phyloP scores from a whole-genome alignment of 164 flowering plant genomes.

The Paratinospora sagittata region DNA sequence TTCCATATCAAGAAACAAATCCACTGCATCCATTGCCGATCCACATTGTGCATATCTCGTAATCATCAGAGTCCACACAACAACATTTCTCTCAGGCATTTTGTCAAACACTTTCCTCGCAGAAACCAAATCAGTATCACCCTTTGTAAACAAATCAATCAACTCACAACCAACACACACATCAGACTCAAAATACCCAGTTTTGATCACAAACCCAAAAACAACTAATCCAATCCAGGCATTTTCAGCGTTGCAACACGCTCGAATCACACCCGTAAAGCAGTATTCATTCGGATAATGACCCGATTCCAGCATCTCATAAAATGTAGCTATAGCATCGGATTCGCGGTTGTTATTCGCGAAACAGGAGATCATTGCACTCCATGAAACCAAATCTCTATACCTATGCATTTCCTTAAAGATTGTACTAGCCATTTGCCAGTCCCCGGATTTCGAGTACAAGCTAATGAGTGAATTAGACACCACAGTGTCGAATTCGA shows the following conservation, averaged over 20 bases:
- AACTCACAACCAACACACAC: conserved; percentile 70
- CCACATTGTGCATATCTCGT: conserved; percentile 68
- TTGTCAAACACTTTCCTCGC: conserved; percentile 60
- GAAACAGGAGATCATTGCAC: conserved; percentile 71
- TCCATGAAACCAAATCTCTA: conserved; percentile 73
- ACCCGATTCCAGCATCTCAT: conserved; percentile 51
- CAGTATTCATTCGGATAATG: conserved; percentile 62
- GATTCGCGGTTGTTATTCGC: conserved; percentile 35
- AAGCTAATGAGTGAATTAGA: conserved; percentile 59
- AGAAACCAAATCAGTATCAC: conserved; percentile 39
- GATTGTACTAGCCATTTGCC: conserved; percentile 31
- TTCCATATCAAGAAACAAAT: conserved; percentile 61
- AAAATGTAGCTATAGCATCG: conserved; percentile 40
- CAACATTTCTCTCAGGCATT: conserved; percentile 63
- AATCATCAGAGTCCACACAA: conserved; percentile 76
- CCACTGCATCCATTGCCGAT: conserved; percentile 35
- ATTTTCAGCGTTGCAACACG: conserved; percentile 42
- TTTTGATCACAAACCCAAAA: conserved; percentile 55
- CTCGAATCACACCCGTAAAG: conserved; percentile 53
- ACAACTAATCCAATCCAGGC: conserved; percentile 37
- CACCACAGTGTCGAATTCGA: conserved; percentile 41
- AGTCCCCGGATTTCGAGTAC: conserved; percentile 63
- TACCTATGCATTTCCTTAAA: conserved; percentile 42
- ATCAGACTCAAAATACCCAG: conserved; percentile 58
- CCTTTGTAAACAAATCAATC: conserved; percentile 73